Evolutionary conservation across 2,329 filamentous ascomycete genomes (phyloP).

Genomic region (Sporothrix variecibatus): DNA sequence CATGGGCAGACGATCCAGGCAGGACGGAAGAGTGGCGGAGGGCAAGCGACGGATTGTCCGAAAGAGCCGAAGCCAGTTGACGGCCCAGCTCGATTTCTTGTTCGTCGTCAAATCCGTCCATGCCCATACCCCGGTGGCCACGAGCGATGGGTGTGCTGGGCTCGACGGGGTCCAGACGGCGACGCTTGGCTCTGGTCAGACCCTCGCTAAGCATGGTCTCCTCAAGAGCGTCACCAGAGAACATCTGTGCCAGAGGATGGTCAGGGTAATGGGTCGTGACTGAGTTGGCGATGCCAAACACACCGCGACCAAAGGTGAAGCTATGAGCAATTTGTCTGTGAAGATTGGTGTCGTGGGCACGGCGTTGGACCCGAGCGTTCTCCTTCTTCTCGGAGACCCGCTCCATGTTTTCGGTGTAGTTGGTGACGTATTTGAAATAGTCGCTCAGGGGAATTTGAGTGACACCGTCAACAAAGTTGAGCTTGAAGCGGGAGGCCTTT

Average conservation of each 20-base stretch:
- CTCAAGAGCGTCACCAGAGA: constrained; percentile 28
- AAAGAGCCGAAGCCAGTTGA: constrained; percentile 65
- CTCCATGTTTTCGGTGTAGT: constrained; percentile 32
- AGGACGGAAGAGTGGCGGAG: constrained; percentile 52
- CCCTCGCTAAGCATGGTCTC: constrained; percentile 21
- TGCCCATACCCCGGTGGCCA: not conserved
- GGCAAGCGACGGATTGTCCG: constrained; percentile 58
- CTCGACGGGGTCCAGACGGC: not conserved
- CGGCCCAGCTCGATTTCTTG: constrained; percentile 63
- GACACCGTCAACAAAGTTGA: constrained; percentile 29
- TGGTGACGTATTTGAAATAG: constrained; percentile 26
- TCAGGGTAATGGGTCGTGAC: not conserved
- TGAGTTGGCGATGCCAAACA: constrained; percentile 29
- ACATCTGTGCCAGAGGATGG: constrained; percentile 28
- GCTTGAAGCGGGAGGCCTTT: not conserved
- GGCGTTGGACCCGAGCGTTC: constrained; percentile 18
- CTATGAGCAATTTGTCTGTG: constrained; percentile 26
- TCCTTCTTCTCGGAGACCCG: constrained; percentile 24
- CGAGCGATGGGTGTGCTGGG: constrained; percentile 28
- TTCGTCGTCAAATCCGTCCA: constrained; percentile 34
- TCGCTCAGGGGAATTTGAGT: constrained; percentile 32
- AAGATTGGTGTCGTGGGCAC: constrained; percentile 13
- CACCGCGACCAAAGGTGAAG: constrained; percentile 30
- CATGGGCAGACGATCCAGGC: constrained; percentile 47
- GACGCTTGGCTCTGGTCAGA: constrained; percentile 31